Conservation (phyloP, 2,329 filamentous ascomycete genomes). For the Fusarium decemcellulare region DNA sequence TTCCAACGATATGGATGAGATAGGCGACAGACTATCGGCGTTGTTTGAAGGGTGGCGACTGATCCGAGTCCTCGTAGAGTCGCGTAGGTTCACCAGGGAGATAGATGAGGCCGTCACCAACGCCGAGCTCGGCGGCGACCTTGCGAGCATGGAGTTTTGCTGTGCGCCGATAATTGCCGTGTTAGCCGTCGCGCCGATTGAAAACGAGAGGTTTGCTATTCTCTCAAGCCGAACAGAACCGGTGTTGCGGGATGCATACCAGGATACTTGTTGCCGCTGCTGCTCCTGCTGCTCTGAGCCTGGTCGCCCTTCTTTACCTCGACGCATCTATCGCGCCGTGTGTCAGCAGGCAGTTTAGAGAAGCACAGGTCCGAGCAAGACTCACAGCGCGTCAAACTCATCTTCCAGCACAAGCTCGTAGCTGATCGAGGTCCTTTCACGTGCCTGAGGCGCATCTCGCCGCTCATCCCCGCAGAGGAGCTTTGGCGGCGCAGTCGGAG, state of each 20-base stretch:
- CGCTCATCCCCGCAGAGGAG: conserved; percentile 36
- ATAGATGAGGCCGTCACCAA: conserved; percentile 67
- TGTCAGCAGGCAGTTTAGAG: conserved; percentile 7
- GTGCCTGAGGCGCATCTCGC: conserved; percentile 30
- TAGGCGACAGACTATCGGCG: conserved; percentile 67
- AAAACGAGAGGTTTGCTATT: background rate
- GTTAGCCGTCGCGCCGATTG: background rate
- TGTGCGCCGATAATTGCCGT: conserved; percentile 40
- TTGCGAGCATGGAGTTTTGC: conserved; percentile 71
- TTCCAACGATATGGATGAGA: background rate
- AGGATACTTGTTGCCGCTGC: conserved; percentile 53
- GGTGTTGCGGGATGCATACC: conserved; percentile 45
- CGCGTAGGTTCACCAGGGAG: conserved; percentile 66
- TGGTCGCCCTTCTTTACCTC: conserved; percentile 53
- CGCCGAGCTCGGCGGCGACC: conserved; percentile 65
- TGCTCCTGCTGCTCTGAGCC: conserved; percentile 31
- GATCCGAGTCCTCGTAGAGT: conserved; percentile 72
- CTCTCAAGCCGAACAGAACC: background rate
- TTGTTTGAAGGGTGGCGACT: conserved; percentile 69
- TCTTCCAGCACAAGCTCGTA: conserved; percentile 61
- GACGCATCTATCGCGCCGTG: conserved; percentile 48
- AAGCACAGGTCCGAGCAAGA: conserved; percentile 18
- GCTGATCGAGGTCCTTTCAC: conserved; percentile 37
- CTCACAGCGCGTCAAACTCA: conserved; percentile 70
- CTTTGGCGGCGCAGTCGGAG: conserved; percentile 35